phyloP scores from a whole-genome alignment of 2,329 filamentous ascomycete genomes.

The Corynespora cassiicola region DNA sequence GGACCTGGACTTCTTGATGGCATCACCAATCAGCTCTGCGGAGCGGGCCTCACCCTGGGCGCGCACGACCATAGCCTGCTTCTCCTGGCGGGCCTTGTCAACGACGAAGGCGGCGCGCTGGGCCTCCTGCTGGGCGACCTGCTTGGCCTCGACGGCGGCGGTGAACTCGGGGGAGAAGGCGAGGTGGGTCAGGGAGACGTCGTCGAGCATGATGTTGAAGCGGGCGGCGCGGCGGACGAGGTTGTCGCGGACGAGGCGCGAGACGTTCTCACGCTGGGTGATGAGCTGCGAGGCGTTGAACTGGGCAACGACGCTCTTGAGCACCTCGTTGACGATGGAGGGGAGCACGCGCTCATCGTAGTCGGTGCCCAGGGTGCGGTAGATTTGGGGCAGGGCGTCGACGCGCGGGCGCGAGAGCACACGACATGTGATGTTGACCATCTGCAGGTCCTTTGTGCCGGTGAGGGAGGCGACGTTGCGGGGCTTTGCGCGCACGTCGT shows the following conservation, averaged over 20 bases:
- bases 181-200: slow-evolving; percentile 89
- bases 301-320: slow-evolving; percentile 97
- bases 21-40: slow-evolving; percentile 96
- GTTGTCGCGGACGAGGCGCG: slow-evolving; percentile 89
- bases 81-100: slow-evolving; percentile 98
- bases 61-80: slow-evolving; percentile 97
- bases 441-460: slow-evolving; percentile 98
- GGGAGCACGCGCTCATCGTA: slow-evolving; percentile 98
- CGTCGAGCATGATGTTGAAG: slow-evolving; percentile 97
- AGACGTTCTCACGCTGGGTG: slow-evolving; percentile 98
- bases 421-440: slow-evolving; percentile 99
- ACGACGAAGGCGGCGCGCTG: slow-evolving; percentile 97
- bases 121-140: slow-evolving; percentile 84
- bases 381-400: slow-evolving; percentile 92
- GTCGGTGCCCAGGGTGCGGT: slow-evolving; percentile 91
- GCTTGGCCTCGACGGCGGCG: slow-evolving; percentile 72
- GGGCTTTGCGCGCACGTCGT: slow-evolving; percentile 97
- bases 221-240: slow-evolving; percentile 86
- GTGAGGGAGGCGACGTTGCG: slow-evolving; percentile 96
- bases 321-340: slow-evolving; percentile 98
- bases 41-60: slow-evolving; percentile 99
- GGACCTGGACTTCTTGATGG: slow-evolving; percentile 98
- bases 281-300: slow-evolving; percentile 99
- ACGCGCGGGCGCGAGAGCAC: slow-evolving; percentile 91
- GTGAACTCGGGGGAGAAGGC: slow-evolving; percentile 75